Base-by-base conservation (phyloP, 257 asterid genomes). In the Echites panduratus region DNA sequence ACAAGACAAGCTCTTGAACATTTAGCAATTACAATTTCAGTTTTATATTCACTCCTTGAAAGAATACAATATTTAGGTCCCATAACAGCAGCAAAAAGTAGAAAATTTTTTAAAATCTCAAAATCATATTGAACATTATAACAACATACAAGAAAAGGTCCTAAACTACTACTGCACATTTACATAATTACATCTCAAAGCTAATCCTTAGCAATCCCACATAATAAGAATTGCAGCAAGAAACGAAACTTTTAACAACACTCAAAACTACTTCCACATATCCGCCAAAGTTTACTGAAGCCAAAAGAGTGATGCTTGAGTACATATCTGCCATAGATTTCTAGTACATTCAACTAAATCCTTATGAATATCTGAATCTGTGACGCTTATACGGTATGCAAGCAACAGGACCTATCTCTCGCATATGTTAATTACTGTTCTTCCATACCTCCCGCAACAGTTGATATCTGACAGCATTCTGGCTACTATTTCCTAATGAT, bases 381-480 rank as follows among this genome's bases (percentile, higher is more conserved):
- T 17, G 4, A 58, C 29, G 45, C 83, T 65, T 1, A 77, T 75
- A 6, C 69, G 43, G 67, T 24, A 35, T 3, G 2, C 24, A 29
- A 16, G 27, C 48, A 24, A 67, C 20, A n/a, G 29, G 48, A 5
- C 50, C 6, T 17, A 17, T n/a, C n/a, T 66, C 52, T 41, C 14
- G 10, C 44, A 68, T 47, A 3, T 12, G 63, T 77, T 43, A 84
- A 57, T 81, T 85, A 77, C 73, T 56, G 78, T 73, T 79, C 78
- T 61, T 73, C 96, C 98, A 92, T 40, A 86, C 85, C 66, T 88
- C 85, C 9, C 84, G 84, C 22, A 90, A 89, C 65, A 92, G 96
- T 80, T 76, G 86, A 82, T 92, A 90, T 77, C 98, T 86, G 22
- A 79, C 76, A n/a, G 81, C 71, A 52, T 73, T 77, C 26, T 69